Evolutionary conservation across 345 rosid species (phyloP), one percentile per base, ranked within the genome.

Genomic region (Adansonia digitata): DNA sequence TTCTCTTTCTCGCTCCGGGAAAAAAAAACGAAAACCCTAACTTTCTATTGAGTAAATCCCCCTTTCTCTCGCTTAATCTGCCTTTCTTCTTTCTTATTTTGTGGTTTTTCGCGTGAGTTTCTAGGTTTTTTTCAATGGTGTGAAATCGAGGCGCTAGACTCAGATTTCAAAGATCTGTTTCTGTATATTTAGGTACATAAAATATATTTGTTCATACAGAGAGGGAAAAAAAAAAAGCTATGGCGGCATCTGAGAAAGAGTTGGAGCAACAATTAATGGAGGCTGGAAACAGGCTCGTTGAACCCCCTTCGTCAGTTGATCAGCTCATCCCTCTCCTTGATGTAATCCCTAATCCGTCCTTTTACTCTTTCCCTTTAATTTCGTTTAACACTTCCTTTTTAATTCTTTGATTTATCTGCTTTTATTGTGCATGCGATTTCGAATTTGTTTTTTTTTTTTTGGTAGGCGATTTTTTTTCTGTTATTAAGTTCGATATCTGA

Each of bases 321-420:
- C 91, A 87, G 52, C 94, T 95, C 75, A 93, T 93, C 79, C 72
- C 86, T 76, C 90, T 93, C 70, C 97, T 95, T 10, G 94, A 95
- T 42, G 99, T 90, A 76, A 85, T 91, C 82, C 70, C 26, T 75
- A 6, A 17, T 40, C 15, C 43, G 5, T 52, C 14, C 35, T 66
- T 51, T 5, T 49, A 11, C 1, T 27, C 10, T 59, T 75, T 27
- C 13, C 14, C 14, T 14, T 67, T 3, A 67, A 11, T 43, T 17
- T 26, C 42, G 39, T 61, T 37, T n/a, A 5, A 11, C 52, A 15
- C 37, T 14, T 51, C 14, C 12, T 64, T 17, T 4, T 52, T n/a
- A n/a, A 49, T 18, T 15, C 63, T 22, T 61, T 42, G 48, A 14
- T 0, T 14, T 34, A 60, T 81, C 26, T 35, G 56, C 39, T 22